Evolutionary conservation across 345 rosid species (phyloP).

Genomic region (Salix suchowensis): DNA sequence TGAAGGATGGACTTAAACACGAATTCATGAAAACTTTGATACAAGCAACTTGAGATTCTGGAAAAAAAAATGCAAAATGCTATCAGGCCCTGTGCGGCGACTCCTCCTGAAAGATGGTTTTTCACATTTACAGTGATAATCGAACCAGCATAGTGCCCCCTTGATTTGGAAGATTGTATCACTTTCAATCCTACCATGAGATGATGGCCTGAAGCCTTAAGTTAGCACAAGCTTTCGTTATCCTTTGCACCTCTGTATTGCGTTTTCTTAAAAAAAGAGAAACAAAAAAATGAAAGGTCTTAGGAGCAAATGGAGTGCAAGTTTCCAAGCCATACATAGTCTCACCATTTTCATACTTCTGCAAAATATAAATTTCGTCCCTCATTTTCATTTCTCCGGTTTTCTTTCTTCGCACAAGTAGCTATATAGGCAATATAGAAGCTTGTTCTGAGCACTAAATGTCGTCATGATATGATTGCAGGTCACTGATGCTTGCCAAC

Average conservation of each 20-base stretch:
- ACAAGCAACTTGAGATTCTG: constrained; percentile 80
- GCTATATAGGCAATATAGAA: too few species aligned
- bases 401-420: background rate
- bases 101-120: constrained; percentile 76
- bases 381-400: background rate
- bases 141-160: background rate
- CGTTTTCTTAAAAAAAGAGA: too few species aligned
- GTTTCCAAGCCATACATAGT: too few species aligned
- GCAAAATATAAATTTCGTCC: background rate
- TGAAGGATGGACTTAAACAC: background rate
- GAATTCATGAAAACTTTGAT: constrained; percentile 5
- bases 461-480: constrained; percentile 22
- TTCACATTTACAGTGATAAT: background rate
- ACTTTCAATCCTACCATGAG: background rate
- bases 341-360: background rate
- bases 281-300: too few species aligned
- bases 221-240: background rate
- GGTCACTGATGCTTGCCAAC: constrained; percentile 53
- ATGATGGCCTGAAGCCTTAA: background rate
- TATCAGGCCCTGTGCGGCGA: constrained; percentile 51
- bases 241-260: too few species aligned
- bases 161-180: background rate
- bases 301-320: too few species aligned
- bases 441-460: background rate
- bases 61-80: constrained; percentile 49